Conservation (phyloP, 208 protist species). For the Entamoeba dispar region DNA sequence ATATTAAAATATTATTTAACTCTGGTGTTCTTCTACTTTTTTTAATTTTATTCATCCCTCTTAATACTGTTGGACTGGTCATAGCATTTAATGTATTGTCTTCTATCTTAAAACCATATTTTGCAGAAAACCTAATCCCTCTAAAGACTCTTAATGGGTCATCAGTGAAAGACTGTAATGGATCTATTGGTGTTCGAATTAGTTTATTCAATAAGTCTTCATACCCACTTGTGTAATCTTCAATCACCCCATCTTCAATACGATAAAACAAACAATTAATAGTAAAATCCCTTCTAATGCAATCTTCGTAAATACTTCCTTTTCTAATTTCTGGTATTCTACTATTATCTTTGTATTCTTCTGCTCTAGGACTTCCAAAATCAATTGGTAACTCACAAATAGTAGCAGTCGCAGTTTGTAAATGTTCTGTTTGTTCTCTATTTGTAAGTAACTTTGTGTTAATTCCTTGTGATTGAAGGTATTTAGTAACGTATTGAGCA, state of each 20-base stretch:
- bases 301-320: conserved; percentile 63
- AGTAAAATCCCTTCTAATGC: conserved; percentile 80
- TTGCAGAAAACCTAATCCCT: conserved; percentile 30
- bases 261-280: conserved; percentile 95
- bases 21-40: neutral
- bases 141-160: conserved; percentile 39
- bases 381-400: conserved; percentile 55
- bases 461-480: conserved; percentile 28
- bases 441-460: conserved; percentile 72
- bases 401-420: conserved; percentile 75
- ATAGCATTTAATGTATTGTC: neutral
- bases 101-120: conserved; percentile 12
- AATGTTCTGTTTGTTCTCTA: conserved; percentile 82
- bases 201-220: conserved; percentile 1
- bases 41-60: neutral
- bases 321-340: conserved; percentile 56
- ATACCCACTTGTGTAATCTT: conserved; percentile 19
- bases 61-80: neutral
- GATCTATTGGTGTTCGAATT: conserved; percentile 30
- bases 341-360: conserved; percentile 60
- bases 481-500: conserved; percentile 51
- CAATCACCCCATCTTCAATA: conserved; percentile 52
- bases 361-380: conserved; percentile 73
- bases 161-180: conserved; percentile 29
- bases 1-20: neutral